Evolutionary conservation across 2,329 filamentous ascomycete species (phyloP).

Genomic region (Calonectria multiphialidica): DNA sequence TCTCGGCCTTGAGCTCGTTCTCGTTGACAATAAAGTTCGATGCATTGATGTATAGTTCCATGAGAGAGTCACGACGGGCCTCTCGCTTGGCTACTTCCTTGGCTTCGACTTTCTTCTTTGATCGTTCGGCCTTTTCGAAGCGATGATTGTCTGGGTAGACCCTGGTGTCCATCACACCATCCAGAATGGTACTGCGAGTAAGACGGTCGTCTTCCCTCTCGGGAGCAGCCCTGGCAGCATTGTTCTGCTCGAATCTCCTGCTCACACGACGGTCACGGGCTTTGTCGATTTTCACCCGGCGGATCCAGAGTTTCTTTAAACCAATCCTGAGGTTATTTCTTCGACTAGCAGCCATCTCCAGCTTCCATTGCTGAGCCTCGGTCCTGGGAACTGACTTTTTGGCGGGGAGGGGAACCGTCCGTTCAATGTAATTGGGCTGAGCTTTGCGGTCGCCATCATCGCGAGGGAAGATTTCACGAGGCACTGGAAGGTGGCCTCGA

Average conservation of each 20-base stretch:
- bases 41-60: slow-evolving; percentile 91
- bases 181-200: slow-evolving; percentile 75
- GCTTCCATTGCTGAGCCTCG: slow-evolving; percentile 71
- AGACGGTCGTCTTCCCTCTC: slow-evolving; percentile 82
- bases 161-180: slow-evolving; percentile 59
- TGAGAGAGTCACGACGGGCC: slow-evolving; percentile 77
- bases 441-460: slow-evolving; percentile 71
- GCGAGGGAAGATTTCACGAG: slow-evolving; percentile 81
- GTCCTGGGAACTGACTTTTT: slow-evolving; percentile 52
- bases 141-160: slow-evolving; percentile 73
- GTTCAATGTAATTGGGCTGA: slow-evolving; percentile 68
- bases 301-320: slow-evolving; percentile 75
- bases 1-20: slow-evolving; percentile 77
- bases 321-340: slow-evolving; percentile 80
- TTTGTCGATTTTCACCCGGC: slow-evolving; percentile 65
- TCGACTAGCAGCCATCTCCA: slow-evolving; percentile 77
- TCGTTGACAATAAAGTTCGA: slow-evolving; percentile 88
- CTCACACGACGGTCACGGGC: slow-evolving; percentile 53
- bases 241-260: slow-evolving; percentile 61
- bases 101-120: slow-evolving; percentile 58
- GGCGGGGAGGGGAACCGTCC: slow-evolving; percentile 68
- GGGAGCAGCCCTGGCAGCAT: slow-evolving; percentile 67
- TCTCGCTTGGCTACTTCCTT: slow-evolving; percentile 62
- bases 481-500: slow-evolving; percentile 86
- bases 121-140: slow-evolving; percentile 63